Conservation (phyloP, 2,329 filamentous ascomycete species). For the Xylaria polymorpha region DNA sequence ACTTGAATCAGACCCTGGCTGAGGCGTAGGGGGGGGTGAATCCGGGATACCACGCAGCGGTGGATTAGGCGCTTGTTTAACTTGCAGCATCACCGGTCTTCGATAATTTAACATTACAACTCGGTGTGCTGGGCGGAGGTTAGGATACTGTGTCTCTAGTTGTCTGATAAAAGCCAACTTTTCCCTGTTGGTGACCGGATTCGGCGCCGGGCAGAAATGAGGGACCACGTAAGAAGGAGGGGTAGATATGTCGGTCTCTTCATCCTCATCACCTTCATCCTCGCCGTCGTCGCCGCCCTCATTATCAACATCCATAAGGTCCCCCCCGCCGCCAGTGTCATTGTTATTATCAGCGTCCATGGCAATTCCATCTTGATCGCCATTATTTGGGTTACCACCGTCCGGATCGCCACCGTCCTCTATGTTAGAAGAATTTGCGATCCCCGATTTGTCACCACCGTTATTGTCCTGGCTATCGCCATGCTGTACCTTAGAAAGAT, state of each 20-base stretch:
- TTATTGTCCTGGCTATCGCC: no score
- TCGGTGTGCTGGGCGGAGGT: background rate
- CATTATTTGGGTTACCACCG: background rate
- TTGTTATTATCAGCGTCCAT: background rate
- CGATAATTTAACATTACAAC: slow-evolving; percentile 19
- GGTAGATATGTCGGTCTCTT: no score
- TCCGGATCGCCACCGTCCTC: no score
- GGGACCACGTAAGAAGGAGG: no score
- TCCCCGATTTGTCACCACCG: no score
- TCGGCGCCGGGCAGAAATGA: background rate
- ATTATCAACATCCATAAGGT: background rate
- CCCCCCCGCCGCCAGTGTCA: background rate
- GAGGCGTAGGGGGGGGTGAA: background rate
- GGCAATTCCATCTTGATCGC: background rate
- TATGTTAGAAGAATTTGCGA: no score
- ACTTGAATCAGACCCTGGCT: background rate
- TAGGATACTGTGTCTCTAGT: background rate
- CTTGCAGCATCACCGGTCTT: background rate
- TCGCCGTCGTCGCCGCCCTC: background rate
- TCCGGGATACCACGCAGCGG: background rate
- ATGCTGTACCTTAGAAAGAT: no score
- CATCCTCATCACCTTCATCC: background rate
- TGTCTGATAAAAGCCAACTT: background rate
- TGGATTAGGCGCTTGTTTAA: background rate
- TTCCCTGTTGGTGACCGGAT: background rate